Evolutionary conservation across 2,329 filamentous ascomycete genomes (phyloP), one percentile per base, ranked within the genome.

Genomic region (Dryadomyces quercus-mongolicae): DNA sequence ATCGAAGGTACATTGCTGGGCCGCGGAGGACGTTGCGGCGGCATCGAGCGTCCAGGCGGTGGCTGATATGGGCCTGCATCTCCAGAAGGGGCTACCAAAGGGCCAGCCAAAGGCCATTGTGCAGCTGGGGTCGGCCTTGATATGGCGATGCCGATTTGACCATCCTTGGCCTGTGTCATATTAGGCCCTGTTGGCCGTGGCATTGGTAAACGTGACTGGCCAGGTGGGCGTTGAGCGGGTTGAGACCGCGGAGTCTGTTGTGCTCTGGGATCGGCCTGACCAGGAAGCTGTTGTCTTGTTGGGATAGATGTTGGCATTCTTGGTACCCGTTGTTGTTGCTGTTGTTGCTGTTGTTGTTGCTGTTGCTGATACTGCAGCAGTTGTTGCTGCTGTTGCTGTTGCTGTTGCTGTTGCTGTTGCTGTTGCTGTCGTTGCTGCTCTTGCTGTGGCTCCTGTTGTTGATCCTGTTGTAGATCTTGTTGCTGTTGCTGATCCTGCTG

Each of bases 1-100:
- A 82, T 75, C 0, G 79, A 82, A 10, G 79, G 78, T 2, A 82
- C 77, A 57, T 72, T 66, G 60, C 79, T 83, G 8, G 81, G 80
- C 42, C 81, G 74, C 12, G 78, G 78, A 10, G 81, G 81, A 58
- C 80, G 72, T 62, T 75, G 77, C 20, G 81, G 81, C 22, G 78
- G 72, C 43, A 73, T 68, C 40, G 73, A 72, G 57, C 71, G 70
- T 48, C 73, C 73, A n/a, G 72, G 67, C 16, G 76, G 74, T 53
- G 77, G 73, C 61, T 71, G 71, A 58, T 80, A 80, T 20, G 72
- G 68, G 52, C 72, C 69, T 18, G 66, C 53, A 44, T 70, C 67
- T 42, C 13, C 5, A 15, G 68, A 61, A 43, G 66, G 55, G 8
- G 53, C 25, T 1, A 54, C 61, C 20, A 71, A 62, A 15, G 72